Conservation (phyloP, 495 filamentous ascomycete species). For the Xylaria intraflava region DNA sequence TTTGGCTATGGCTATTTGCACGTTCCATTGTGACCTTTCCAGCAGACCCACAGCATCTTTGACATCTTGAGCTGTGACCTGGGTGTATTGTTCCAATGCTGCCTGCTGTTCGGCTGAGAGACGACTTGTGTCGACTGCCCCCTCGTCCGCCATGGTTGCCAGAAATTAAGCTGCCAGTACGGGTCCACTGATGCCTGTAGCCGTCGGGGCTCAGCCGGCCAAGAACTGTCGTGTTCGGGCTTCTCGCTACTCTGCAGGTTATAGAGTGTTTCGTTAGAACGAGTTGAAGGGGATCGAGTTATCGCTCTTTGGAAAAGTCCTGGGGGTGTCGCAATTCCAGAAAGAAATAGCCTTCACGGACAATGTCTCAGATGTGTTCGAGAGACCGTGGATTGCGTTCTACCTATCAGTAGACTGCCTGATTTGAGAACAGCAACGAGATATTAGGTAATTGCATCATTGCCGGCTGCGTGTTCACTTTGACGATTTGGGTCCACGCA, state of each 20-base stretch:
- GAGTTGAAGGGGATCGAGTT: neutral
- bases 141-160: conserved; percentile 29
- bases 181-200: neutral
- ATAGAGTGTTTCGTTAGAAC: too few species aligned
- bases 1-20: conserved; percentile 90
- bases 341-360: too few species aligned
- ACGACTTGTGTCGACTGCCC: conserved; percentile 53
- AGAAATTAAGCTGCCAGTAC: neutral
- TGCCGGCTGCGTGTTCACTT: neutral
- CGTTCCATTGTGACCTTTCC: conserved; percentile 88
- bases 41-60: conserved; percentile 74
- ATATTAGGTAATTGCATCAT: too few species aligned
- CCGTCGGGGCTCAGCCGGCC: neutral
- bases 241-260: neutral
- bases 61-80: conserved; percentile 77
- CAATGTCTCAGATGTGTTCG: too few species aligned
- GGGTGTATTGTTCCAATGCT: conserved; percentile 77
- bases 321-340: neutral
- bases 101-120: conserved; percentile 71
- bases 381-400: too few species aligned
- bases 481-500: neutral
- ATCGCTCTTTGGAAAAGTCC: neutral
- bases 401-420: too few species aligned
- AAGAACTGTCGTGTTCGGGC: neutral
- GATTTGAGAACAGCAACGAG: too few species aligned